Evolutionary conservation across 1,139 yeast genomes (phyloP), one percentile per base, ranked within the genome.

Genomic region (Saccharomycopsis hybrid): DNA sequence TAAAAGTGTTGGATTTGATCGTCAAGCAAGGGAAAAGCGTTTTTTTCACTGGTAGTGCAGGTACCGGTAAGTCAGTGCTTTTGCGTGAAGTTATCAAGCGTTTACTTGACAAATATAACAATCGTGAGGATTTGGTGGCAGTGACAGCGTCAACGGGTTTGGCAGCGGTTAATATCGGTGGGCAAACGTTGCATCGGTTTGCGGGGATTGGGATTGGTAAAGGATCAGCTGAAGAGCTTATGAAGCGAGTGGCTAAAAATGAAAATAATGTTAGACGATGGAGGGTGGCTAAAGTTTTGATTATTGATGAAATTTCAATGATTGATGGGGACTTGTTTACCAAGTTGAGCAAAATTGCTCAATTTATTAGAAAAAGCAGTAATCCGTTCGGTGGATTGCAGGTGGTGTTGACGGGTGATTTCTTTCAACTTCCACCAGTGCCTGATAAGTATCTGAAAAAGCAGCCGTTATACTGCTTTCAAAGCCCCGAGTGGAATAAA

Each of bases 131-230:
- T 8, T 66, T 71, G 1, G 84, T 89, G 2, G 96, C 92, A 0
- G 80, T 89, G 2, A 85, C 95, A 1, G 97, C 97, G 0, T 85
- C 96, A 0, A 88, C 96, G 0, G 97, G 97, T 1, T 67, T 89
- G 58, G 97, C 97, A 0, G 96, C 96, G 0, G 78, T 86, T 42
- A 87, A 85, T 59, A 82, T 89, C 58, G 92, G 89, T 1, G 97
- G 97, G 18, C 76, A 74, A 37, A 89, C 97, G 0, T 68, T 89
- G 37, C 92, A 87, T 62, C 73, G 84, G 56, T 86, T 82, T 68
- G 74, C 90, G 1, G 88, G 92, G 1, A 74, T 88, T 49, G 96
- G 96, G 0, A 63, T 86, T 24, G 96, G 90, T 4, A 66, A 66
- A 2, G 83, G 74, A 3, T 57, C 72, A 2, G 76, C 72, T 0